Base-by-base conservation (phyloP, 2,329 filamentous ascomycete genomes). In the Graphiopsis chlorocephala region DNA sequence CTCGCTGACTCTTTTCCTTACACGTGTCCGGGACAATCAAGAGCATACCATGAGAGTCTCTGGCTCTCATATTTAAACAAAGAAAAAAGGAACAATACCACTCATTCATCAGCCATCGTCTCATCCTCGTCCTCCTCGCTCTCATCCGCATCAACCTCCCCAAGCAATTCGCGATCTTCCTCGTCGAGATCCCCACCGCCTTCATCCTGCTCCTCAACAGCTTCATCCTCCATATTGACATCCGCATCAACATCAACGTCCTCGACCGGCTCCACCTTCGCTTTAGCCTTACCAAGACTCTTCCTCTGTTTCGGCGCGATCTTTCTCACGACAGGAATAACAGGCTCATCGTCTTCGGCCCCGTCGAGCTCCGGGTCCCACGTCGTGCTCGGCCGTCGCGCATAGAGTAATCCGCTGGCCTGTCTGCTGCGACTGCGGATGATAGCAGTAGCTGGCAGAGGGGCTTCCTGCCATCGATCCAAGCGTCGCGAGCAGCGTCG, bases 401-500 rank as follows among this genome's bases (percentile, higher is more conserved):
- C 60, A 23, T 62, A 62, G 31, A 62, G n/a, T 10, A 62, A 3
- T 1, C 60, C 60, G 11, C 33, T 31, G 31, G 65, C 65, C 47
- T 72, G 67, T 64, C 66, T 64, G 33, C 69, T 59, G 50, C 65
- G 67, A 38, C 74, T 69, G 45, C 65, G 66, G 10, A 73, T 66
- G 59, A 74, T 71, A 10, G 68, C 68, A 48, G 70, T 71, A 0
- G 72, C 75, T 0, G 68, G 72, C 50, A 71, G 68, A n/a, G 75
- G 72, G 12, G 28, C 60, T 1, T 79, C 79, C 56, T 87, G 83
- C 91, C 91, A 94, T 33, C 91, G 84, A 61, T 84, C 80, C n/a
- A 94, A 79, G 47, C 91, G 83, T 29, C 91, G 84, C 23, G 83
- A 80, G 1, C 84, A 83, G 17, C 89, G 84, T 61, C 88, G 81